Evolutionary conservation across 2,329 filamentous ascomycete genomes (phyloP), one percentile per base, ranked within the genome.

Genomic region (Sarocladium strictum): DNA sequence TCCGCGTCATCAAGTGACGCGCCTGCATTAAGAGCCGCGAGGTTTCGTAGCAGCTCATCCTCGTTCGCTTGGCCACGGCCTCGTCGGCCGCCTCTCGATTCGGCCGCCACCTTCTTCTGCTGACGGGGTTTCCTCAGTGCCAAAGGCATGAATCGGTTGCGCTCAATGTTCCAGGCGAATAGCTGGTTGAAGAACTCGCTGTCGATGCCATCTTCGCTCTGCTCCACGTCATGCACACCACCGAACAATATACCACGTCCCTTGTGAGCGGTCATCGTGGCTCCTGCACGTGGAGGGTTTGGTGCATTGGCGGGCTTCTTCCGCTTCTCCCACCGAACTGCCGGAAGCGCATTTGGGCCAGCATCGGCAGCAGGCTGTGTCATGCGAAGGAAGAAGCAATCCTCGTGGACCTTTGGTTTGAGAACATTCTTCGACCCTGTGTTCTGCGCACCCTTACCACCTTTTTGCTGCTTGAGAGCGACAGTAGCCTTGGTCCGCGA

Each of bases 121-220:
- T 79, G 75, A 24, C 90, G 84, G 2, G 90, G 82, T 61, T 90
- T 89, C 53, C 92, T 80, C 45, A 97, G 75, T 10, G 76, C 75
- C 43, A 97, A 76, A 2, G 88, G 89, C 75, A 97, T 97, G 74
- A 96, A 97, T 9, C 94, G 81, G 67, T 99, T 99, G 56, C 93
- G 83, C 64, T 97, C 94, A 58, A 96, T 85, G 65, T 96, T 97
- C 90, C 92, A 97, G 4, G 92, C 89, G 64, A 89, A 95, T 23
- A 97, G 72, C 55, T 86, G 82, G 63, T 97, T 93, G 75, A 97
- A 99, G 72, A 99, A 99, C 68, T 97, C 92, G 65, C 90, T 96
- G 54, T 99, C 93, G 61, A 99, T 96, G 3, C 89, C 91, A 68
- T 99, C 94, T 67, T 96, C 92, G 59, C 83, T 93, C 66, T 92